phyloP scores from a whole-genome alignment of 83 land plant genomes.

The Larix sibirica region DNA sequence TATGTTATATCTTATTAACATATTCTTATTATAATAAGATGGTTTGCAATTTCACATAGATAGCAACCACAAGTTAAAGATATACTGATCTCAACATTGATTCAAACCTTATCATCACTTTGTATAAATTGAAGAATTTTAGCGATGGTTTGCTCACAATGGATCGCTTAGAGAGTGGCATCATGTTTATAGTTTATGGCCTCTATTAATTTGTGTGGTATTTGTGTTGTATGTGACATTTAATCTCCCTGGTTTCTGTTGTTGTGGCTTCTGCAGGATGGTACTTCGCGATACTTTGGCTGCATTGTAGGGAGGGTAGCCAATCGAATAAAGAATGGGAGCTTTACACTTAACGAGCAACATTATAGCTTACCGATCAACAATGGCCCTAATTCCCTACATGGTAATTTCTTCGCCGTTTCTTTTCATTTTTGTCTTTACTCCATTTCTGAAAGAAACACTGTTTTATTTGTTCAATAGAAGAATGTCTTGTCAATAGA shows the following conservation, averaged over 20 bases:
- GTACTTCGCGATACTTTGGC: conserved; percentile 58
- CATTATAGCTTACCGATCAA: conserved; percentile 63
- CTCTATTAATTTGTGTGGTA: background rate
- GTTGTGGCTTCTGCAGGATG: conserved; percentile 37
- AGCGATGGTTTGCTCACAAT: no score
- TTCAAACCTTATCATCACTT: background rate
- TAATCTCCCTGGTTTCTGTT: background rate
- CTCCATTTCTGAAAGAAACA: background rate
- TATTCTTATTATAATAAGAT: no score
- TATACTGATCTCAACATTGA: background rate
- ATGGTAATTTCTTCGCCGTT: conserved; percentile 40
- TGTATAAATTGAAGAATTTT: no score
- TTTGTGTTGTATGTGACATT: background rate
- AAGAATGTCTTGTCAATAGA: no score
- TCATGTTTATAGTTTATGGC: no score
- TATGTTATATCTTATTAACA: no score
- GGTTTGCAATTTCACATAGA: no score
- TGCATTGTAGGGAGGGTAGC: conserved; percentile 86
- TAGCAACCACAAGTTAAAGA: no score
- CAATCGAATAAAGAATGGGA: conserved; percentile 75
- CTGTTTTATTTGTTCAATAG: no score
- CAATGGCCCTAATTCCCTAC: conserved; percentile 68
- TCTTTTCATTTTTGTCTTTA: background rate
- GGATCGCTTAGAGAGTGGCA: no score
- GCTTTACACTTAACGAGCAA: conserved; percentile 60